A percentile compares a stretch with the other conserved stretches of the same genome.
Evolutionary conservation across 1,284 basidiomycete species (phyloP).

Genomic region (Porodaedalea pini): DNA sequence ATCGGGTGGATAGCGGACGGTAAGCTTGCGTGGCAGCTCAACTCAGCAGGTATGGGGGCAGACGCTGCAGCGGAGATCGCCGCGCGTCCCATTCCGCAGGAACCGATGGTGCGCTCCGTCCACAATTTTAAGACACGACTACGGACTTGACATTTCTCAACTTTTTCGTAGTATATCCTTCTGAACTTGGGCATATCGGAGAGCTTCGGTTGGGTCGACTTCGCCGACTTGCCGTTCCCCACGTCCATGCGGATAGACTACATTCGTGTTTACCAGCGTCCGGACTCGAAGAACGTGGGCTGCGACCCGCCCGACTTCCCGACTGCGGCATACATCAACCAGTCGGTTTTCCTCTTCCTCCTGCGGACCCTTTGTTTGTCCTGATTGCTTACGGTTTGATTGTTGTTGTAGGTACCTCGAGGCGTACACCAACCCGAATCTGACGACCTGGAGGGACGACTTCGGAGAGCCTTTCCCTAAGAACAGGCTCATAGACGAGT

Average conservation of each 20-base stretch:
- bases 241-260: slow-evolving; percentile 66
- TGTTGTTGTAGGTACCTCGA: slow-evolving; percentile 31
- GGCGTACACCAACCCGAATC: slow-evolving; percentile 41
- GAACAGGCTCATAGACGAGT: slow-evolving; percentile 9
- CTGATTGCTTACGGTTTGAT: background rate
- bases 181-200: slow-evolving; percentile 53
- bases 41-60: slow-evolving; percentile 58
- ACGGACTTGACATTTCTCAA: slow-evolving; percentile 10
- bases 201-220: slow-evolving; percentile 55
- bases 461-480: slow-evolving; percentile 23
- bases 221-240: slow-evolving; percentile 56
- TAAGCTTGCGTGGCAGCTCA: slow-evolving; percentile 62
- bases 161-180: slow-evolving; percentile 40
- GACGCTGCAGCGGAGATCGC: slow-evolving; percentile 55
- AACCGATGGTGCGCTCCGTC: slow-evolving; percentile 57
- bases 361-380: background rate
- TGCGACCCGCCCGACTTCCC: slow-evolving; percentile 70
- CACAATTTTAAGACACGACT: background rate
- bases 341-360: slow-evolving; percentile 32
- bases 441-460: slow-evolving; percentile 38
- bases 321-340: slow-evolving; percentile 58
- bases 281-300: slow-evolving; percentile 56
- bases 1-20: slow-evolving; percentile 67
- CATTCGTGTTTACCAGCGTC: slow-evolving; percentile 64
- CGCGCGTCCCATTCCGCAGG: slow-evolving; percentile 60